Base-by-base conservation (phyloP, 495 filamentous ascomycete genomes). In the Evansstolkia leycettana region DNA sequence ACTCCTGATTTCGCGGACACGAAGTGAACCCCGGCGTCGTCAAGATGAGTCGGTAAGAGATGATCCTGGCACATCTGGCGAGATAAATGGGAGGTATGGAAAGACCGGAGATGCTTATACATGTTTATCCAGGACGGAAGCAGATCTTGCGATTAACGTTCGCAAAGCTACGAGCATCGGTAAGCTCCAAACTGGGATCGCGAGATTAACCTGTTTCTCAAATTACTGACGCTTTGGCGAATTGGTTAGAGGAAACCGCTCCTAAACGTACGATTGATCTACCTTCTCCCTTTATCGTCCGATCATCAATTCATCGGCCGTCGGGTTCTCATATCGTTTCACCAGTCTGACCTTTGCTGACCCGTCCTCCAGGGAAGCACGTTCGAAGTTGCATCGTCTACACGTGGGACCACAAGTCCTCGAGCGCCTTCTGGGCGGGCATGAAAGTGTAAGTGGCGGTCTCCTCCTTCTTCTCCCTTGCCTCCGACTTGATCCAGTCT, bases 401-500 rank as follows among this genome's bases (percentile, higher is more conserved):
- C 56, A 96, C 90, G 38, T 98, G 90, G 90, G 90, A 98, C 65
- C 87, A 96, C 69, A 95, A 95, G 65, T 92, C 84, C 42, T 94
- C 89, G 28, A 70, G 76, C 47, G 85, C 86, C 48, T 98, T 98
- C 64, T 98, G 90, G 90, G 77, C 83, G 31, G 87, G 85, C 53
- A 92, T 98, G 79, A 98, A 98, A 76, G 90, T 98, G 80, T 90
- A 69, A 40, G 81, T 57, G 28, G 28, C 5, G 28, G 28, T 29
- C 28, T 29, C 14, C n/a, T n/a, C n/a, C n/a, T n/a, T n/a, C n/a
- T n/a, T 15, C 36, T 20, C 25, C 26, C 20, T 14, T 37, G 27
- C 14, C 14, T 17, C 33, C 15, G 11, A 12, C 31, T 31, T 17
- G 12, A 14, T 18, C 14, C 24, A 31, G n/a, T n/a, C 13, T 19